Conservation (phyloP, 805 yeast genomes). For the Metschnikowia colocasiae region DNA sequence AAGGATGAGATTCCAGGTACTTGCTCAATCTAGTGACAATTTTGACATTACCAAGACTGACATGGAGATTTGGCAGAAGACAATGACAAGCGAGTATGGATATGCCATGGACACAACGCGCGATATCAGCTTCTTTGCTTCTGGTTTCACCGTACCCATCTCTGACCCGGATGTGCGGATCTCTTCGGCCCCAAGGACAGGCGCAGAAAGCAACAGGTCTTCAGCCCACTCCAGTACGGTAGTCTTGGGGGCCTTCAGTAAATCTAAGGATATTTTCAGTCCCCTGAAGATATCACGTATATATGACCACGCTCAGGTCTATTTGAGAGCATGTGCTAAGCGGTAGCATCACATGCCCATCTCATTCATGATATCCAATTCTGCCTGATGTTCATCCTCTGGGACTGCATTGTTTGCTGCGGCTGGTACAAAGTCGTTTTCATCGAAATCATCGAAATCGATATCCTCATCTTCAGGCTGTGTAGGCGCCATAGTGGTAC, state of each 20-base stretch:
- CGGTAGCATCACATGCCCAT: slow-evolving; percentile 24
- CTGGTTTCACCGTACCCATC: slow-evolving; percentile 55
- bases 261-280: slow-evolving; percentile 20
- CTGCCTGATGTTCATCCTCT: slow-evolving; percentile 15
- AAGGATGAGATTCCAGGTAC: slow-evolving; percentile 33
- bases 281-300: slow-evolving; percentile 37
- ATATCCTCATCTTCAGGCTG: slow-evolving; percentile 12
- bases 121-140: slow-evolving; percentile 32
- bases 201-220: background rate
- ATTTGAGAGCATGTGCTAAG: slow-evolving; percentile 33
- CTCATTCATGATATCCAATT: slow-evolving; percentile 32
- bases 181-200: background rate
- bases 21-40: slow-evolving; percentile 39
- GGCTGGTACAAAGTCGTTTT: slow-evolving; percentile 7
- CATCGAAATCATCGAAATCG: slow-evolving; percentile 20
- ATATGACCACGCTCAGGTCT: slow-evolving; percentile 43
- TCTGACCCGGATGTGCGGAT: slow-evolving; percentile 21
- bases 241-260: slow-evolving; percentile 44
- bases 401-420: slow-evolving; percentile 9
- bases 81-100: slow-evolving; percentile 53
- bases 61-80: slow-evolving; percentile 38
- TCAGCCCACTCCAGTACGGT: slow-evolving; percentile 48
- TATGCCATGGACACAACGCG: slow-evolving; percentile 36
- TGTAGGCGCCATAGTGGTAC: background rate
- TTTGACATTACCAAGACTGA: slow-evolving; percentile 28